A percentile compares a stretch with the other conserved stretches of the same genome.
Conservation (phyloP, 192 early-diverging fungal species). For the Dissophora globulifera region DNA sequence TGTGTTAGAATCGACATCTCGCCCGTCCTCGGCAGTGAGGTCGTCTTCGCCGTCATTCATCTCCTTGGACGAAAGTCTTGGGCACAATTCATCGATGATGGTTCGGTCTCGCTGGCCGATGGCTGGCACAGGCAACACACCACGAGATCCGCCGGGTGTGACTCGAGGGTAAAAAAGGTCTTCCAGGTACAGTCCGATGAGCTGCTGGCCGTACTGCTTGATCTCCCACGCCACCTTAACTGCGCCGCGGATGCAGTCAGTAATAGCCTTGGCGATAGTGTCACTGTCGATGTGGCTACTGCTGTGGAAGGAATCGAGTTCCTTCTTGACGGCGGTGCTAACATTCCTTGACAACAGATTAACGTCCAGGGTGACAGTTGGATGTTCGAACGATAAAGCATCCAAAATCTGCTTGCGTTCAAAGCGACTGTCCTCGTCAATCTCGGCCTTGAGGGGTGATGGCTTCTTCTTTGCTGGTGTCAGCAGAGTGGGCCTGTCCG, state of each 20-base stretch:
- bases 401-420: conserved; percentile 12
- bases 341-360: neutral
- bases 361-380: conserved; percentile 14
- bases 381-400: conserved; percentile 7
- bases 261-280: neutral
- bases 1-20: no score
- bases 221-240: conserved; percentile 1
- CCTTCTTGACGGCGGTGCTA: neutral
- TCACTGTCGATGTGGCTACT: no score
- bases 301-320: neutral
- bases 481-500: conserved; percentile 2
- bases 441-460: conserved; percentile 8
- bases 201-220: neutral
- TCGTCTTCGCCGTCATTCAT: neutral
- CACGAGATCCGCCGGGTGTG: neutral
- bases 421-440: conserved; percentile 2
- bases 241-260: conserved; percentile 5
- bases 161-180: conserved; percentile 9
- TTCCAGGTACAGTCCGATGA: conserved; percentile 6
- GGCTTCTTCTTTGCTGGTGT: conserved; percentile 4
- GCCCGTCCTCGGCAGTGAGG: neutral
- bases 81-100: neutral
- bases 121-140: neutral
- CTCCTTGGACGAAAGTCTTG: neutral
- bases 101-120: neutral